Evolutionary conservation across 2,329 filamentous ascomycete genomes (phyloP).

Genomic region (Alternaria viburni): DNA sequence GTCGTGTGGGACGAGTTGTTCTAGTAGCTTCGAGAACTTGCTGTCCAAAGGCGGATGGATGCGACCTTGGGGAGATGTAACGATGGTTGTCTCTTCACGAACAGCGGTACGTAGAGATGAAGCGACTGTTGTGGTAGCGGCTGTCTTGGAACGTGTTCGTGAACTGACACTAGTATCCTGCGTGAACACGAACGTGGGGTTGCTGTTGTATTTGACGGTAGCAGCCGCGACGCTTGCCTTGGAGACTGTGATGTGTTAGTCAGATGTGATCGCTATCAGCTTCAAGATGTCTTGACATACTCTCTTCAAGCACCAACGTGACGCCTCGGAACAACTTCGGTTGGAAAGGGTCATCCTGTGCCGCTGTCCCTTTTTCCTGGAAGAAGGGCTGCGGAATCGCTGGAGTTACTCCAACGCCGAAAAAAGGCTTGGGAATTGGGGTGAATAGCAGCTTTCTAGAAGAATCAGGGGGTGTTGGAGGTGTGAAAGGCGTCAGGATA

Average conservation of each 20-base stretch:
- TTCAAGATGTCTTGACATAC: not conserved
- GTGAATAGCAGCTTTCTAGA: not conserved
- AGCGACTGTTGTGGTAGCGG: not conserved
- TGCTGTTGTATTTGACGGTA: not conserved
- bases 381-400: not conserved
- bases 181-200: not conserved
- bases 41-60: not conserved
- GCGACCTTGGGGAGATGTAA: not conserved
- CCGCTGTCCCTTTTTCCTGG: not conserved
- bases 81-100: not conserved
- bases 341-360: not conserved
- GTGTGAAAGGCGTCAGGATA: not conserved
- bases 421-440: not conserved
- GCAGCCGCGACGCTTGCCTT: not conserved
- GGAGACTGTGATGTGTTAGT: not conserved
- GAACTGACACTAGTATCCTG: not conserved
- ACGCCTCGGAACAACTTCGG: not conserved
- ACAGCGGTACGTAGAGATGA: not conserved
- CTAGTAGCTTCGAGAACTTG: not conserved
- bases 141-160: not conserved
- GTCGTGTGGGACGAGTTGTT: not conserved
- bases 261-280: not conserved
- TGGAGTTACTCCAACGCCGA: not conserved
- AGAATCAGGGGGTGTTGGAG: not conserved
- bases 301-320: not conserved